These are phyloP conservation scores for Sporothrix schenckii DNA, from an alignment of 2,329 filamentous ascomycete species.

Conservation along the genomic window DNA sequence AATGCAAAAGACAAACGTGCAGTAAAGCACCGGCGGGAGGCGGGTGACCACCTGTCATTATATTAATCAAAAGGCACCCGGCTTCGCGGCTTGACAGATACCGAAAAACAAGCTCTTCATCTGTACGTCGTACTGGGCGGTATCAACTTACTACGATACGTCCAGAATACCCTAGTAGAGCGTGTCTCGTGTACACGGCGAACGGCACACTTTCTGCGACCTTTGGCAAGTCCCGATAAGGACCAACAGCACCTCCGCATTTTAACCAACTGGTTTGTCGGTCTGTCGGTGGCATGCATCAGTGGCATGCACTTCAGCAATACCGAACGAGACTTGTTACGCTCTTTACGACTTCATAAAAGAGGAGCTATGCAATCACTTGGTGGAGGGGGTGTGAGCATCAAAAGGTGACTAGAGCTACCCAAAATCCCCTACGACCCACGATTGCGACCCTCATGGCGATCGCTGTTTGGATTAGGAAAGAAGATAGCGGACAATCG, in stretches of 20 bases:
- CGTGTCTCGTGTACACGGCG: neutral
- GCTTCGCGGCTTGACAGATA: neutral
- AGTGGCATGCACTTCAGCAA: constrained; percentile 5
- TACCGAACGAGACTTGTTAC: neutral
- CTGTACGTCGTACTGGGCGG: neutral
- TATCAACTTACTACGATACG: too few species aligned
- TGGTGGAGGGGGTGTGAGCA: neutral
- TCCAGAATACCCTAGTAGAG: too few species aligned
- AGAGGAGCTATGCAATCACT: neutral
- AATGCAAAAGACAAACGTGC: neutral
- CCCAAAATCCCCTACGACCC: neutral
- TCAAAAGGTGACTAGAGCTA: neutral
- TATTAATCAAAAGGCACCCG: neutral
- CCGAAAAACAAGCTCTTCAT: neutral
- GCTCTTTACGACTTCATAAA: constrained; percentile 5
- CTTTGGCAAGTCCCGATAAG: constrained; percentile 6
- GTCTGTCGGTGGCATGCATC: neutral
- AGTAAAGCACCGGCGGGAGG: neutral
- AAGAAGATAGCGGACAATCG: neutral
- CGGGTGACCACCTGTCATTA: neutral
- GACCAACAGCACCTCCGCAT: neutral
- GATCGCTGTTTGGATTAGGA: neutral
- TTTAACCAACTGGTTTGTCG: neutral
- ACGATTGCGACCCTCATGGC: neutral
- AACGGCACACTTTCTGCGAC: neutral